Base-by-base conservation (phyloP, 345 rosid genomes). In the Populus alba region DNA sequence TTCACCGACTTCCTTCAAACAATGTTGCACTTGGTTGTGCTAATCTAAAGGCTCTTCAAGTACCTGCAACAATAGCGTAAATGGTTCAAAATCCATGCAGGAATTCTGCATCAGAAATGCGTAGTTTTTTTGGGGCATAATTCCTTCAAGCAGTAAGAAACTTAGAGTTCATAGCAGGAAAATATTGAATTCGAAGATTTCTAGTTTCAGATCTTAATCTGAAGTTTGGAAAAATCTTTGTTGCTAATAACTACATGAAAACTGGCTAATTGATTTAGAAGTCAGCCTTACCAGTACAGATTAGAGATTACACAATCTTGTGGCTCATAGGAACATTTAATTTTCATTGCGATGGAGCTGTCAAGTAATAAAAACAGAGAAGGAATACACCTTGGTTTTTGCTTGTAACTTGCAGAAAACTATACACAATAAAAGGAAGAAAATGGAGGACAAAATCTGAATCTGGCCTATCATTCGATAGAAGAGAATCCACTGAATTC, bases 31-130 rank as follows among this genome's bases (percentile, higher is more conserved):
- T 31, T n/a, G 70, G 66, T 71, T 78, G 74, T 73, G 78, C 82
- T 75, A 33, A 85, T 69, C 78, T 79, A 74, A 84, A 47, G 66
- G 66, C 84, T 70, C 79, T 77, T 80, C 89, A 94, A 88, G 96
- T 92, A 87, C 94, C 97, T 92, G 90, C 84, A 78, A 70, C 37
- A 74, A 66, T 25, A 53, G 23, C 17, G 25, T 41, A 78, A 77
- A 74, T 39, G 15, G 17, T 39, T 29, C 61, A 75, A 81, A 35
- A 78, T 25, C n/a, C 13, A 4, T 25, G 20, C 65, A 63, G 25
- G 29, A n/a, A 59, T 59, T 59, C 63, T 59, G 29, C 29, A n/a
- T 23, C 25, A 59, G 29, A 59, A 59, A 57, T n/a, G 13, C 29
- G n/a, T 59, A 10, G 63, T 59, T 59, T 23, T 31, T 18, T n/a